phyloP scores from a whole-genome alignment of 441 rosid genomes.

The Populus hybrid region DNA sequence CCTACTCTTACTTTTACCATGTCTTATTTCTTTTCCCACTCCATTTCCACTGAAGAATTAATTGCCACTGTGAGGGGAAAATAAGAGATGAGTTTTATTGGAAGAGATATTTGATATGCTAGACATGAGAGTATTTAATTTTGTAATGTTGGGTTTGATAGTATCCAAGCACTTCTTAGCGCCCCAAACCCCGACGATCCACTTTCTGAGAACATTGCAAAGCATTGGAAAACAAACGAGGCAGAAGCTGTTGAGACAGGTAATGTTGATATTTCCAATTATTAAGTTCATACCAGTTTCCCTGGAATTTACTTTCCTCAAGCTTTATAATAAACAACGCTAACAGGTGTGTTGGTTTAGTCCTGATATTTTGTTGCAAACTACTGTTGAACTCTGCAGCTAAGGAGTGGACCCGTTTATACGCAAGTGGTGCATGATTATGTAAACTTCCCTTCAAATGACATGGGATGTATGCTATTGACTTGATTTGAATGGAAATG shows the following conservation, averaged over 20 bases:
- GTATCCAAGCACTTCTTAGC: conserved; percentile 97
- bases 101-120: neutral
- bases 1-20: neutral
- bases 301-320: neutral
- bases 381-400: conserved; percentile 50
- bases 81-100: neutral
- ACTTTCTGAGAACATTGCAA: conserved; percentile 96
- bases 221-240: conserved; percentile 98
- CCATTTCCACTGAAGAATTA: neutral
- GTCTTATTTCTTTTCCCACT: neutral
- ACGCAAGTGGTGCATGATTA: conserved; percentile 86
- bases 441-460: conserved; percentile 20
- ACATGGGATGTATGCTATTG: conserved; percentile 39
- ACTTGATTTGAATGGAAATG: conserved; percentile 35
- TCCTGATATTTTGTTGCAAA: neutral
- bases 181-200: conserved; percentile 99
- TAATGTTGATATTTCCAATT: conserved; percentile 15
- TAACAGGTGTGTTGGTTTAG: neutral
- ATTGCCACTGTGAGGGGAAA: neutral
- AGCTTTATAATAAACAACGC: neutral
- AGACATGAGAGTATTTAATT: neutral
- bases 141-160: conserved; percentile 12
- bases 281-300: neutral
- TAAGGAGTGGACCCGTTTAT: conserved; percentile 93
- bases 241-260: conserved; percentile 99